Conservation (phyloP, 202 grass and related monocot genomes). For the Zoysia matrella region DNA sequence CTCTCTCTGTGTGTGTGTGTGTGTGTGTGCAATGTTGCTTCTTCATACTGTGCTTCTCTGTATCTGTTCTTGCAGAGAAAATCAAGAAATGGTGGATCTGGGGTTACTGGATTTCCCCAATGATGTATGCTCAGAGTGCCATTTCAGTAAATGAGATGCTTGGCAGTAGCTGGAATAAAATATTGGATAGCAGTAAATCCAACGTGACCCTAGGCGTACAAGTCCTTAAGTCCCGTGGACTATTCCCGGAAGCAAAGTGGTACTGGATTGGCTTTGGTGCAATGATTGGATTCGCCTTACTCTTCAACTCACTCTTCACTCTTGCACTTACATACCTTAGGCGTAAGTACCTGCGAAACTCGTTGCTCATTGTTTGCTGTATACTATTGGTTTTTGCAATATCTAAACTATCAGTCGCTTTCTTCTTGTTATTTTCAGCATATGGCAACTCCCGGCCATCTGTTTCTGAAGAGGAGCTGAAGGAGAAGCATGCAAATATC, state of each 20-base stretch:
- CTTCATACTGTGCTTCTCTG: conserved; percentile 17
- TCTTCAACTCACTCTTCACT: conserved; percentile 71
- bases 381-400: conserved; percentile 5
- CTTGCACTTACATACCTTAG: conserved; percentile 48
- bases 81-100: conserved; percentile 51
- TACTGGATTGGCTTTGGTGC: conserved; percentile 90
- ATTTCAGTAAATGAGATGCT: conserved; percentile 75
- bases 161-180: conserved; percentile 64
- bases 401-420: neutral
- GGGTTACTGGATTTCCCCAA: too few relatives aligned
- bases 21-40: neutral
- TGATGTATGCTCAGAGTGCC: too few relatives aligned
- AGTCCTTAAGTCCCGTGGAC: conserved; percentile 59
- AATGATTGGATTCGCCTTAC: conserved; percentile 65
- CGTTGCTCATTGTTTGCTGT: neutral
- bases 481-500: conserved; percentile 74
- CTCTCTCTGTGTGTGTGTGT: neutral
- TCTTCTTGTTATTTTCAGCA: conserved; percentile 25
- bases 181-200: conserved; percentile 14
- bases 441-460: conserved; percentile 37
- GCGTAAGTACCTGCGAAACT: conserved; percentile 53
- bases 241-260: conserved; percentile 82
- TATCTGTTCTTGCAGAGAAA: conserved; percentile 60
- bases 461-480: conserved; percentile 64
- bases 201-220: conserved; percentile 58